Percentiles rank a stretch among this genome's conserved stretches.
phyloP scores from a whole-genome alignment of 2,329 filamentous ascomycete species.

The Colletotrichum higginsianum region DNA sequence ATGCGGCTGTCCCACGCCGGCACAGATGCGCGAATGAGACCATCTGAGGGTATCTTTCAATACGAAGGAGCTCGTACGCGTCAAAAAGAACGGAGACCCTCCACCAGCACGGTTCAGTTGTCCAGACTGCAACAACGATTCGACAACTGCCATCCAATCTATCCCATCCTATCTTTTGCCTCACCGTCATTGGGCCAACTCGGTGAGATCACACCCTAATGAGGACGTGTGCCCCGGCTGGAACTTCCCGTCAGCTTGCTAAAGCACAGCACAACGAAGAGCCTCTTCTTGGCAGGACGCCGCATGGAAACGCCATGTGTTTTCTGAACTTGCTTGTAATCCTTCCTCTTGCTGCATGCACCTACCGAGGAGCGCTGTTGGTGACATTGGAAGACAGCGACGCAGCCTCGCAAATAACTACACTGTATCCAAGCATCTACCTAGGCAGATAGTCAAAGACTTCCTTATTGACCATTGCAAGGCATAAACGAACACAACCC shows the following conservation, averaged over 20 bases:
- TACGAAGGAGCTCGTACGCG: conserved; percentile 1
- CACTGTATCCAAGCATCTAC: not conserved
- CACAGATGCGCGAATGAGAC: conserved; percentile 23
- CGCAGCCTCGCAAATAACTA: not conserved
- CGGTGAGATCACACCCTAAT: not conserved
- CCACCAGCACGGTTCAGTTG: not conserved
- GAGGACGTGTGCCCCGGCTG: not conserved
- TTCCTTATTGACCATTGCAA: not conserved
- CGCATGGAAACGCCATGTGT: not conserved
- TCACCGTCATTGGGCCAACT: not conserved
- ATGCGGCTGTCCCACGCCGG: conserved; percentile 33
- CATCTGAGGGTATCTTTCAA: conserved; percentile 1
- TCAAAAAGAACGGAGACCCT: not conserved
- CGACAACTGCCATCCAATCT: not conserved
- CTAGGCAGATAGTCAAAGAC: not conserved
- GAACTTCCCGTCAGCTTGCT: not conserved
- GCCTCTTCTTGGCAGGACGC: not conserved
- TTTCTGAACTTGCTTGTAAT: not conserved
- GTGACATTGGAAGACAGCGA: not conserved
- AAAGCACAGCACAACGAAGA: not conserved
- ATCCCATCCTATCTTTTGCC: not conserved
- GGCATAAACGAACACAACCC: not conserved
- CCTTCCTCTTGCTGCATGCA: not conserved
- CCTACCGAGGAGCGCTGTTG: not conserved
- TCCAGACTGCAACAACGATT: not conserved